Evolutionary conservation across 2,329 filamentous ascomycete genomes (phyloP).

Genomic region (Pyricularia sp.): DNA sequence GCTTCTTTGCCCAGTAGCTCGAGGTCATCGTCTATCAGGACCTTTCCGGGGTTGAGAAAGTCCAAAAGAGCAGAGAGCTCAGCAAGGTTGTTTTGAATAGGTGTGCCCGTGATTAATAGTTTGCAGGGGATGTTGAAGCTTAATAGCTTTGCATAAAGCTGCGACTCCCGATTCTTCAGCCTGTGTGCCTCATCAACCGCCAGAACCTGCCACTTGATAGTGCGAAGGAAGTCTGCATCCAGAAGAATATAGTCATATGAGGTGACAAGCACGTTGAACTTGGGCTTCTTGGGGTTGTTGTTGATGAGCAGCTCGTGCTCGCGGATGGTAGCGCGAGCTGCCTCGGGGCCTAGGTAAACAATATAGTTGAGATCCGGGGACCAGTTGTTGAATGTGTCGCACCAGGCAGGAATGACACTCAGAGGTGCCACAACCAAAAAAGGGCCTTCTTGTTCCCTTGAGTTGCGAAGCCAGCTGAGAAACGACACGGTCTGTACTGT

Average conservation of each 20-base stretch:
- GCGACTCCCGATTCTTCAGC: constrained; percentile 89
- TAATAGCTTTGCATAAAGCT: constrained; percentile 74
- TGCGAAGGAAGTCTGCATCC: constrained; percentile 71
- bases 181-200: constrained; percentile 95
- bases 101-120: constrained; percentile 89
- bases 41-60: constrained; percentile 90
- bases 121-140: constrained; percentile 81
- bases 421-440: constrained; percentile 96
- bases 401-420: constrained; percentile 96
- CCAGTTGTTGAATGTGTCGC: constrained; percentile 94
- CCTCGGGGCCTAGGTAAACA: constrained; percentile 84
- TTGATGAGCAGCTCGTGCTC: constrained; percentile 83
- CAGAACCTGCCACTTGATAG: constrained; percentile 95
- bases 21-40: constrained; percentile 82
- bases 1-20: constrained; percentile 50
- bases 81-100: constrained; percentile 91
- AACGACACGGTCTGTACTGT: constrained; percentile 96
- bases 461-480: constrained; percentile 90
- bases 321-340: constrained; percentile 72
- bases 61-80: constrained; percentile 89
- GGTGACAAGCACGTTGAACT: constrained; percentile 95
- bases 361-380: constrained; percentile 94
- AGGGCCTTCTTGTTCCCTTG: constrained; percentile 78
- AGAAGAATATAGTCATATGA: constrained; percentile 93
- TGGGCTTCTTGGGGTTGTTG: constrained; percentile 74